Evolutionary conservation across 2,329 filamentous ascomycete species (phyloP).

Genomic region (Fusarium ramigenum): DNA sequence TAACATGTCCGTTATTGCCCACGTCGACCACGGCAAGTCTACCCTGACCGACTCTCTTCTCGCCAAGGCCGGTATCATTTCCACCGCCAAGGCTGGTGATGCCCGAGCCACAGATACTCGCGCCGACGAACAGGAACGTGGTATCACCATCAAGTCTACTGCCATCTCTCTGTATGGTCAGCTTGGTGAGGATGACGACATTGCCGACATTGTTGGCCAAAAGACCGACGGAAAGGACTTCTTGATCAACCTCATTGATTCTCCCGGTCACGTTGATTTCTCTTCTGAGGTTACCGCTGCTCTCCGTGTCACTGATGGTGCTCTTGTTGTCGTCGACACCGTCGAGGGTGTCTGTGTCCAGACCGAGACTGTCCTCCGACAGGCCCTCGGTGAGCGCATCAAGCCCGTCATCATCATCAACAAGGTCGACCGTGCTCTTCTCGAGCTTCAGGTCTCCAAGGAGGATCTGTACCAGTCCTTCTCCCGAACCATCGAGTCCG

Average conservation of each 20-base stretch:
- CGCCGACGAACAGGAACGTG: conserved; percentile 98
- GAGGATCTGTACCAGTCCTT: conserved; percentile 99
- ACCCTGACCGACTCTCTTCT: conserved; percentile 99
- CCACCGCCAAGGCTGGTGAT: conserved; percentile 95
- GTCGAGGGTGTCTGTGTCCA: conserved; percentile 99
- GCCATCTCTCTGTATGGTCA: conserved; percentile 97
- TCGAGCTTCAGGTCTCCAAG: conserved; percentile 98
- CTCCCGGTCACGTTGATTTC: conserved; percentile 99
- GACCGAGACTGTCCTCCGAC: conserved; percentile 98
- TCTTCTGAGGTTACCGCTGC: conserved; percentile 99
- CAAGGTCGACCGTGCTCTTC: conserved; percentile 99
- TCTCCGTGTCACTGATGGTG: conserved; percentile 99
- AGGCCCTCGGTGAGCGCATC: conserved; percentile 99
- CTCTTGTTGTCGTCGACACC: conserved; percentile 99
- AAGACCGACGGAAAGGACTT: conserved; percentile 93
- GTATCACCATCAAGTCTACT: conserved; percentile 99
- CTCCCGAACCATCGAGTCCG: conserved; percentile 98
- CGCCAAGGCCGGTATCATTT: conserved; percentile 99
- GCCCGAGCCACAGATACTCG: conserved; percentile 96
- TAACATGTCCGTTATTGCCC: conserved; percentile 99
- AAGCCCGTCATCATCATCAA: conserved; percentile 99
- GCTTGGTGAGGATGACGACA: conserved; percentile 81
- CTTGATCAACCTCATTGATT: conserved; percentile 99
- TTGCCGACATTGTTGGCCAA: conserved; percentile 92
- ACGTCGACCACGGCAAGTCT: conserved; percentile 99